Conservation (phyloP, 345 rosid species). For the Murraya paniculata region DNA sequence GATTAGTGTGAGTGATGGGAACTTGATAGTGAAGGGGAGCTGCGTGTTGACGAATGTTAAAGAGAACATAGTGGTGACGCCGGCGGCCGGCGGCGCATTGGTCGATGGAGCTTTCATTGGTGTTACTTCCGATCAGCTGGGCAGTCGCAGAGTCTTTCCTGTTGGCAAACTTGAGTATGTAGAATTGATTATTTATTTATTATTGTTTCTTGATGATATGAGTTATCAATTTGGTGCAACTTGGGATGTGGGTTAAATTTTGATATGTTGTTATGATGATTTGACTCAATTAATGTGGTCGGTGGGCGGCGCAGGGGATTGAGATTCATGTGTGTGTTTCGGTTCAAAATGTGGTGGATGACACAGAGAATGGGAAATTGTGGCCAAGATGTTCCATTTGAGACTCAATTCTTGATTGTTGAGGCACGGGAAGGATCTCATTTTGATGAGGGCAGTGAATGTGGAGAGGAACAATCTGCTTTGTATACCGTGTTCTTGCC, state of each 20-base stretch:
- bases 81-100: conserved; percentile 33
- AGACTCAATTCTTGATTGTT: conserved; percentile 60
- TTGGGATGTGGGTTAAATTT: neutral
- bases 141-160: conserved; percentile 55
- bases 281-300: neutral
- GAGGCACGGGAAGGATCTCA: conserved; percentile 46
- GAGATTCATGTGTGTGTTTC: conserved; percentile 62
- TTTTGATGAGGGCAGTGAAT: conserved; percentile 21
- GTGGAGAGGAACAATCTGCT: conserved; percentile 27
- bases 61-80: conserved; percentile 39
- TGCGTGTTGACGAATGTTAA: conserved; percentile 39
- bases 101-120: conserved; percentile 61
- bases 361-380: conserved; percentile 64
- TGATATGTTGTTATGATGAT: neutral
- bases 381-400: conserved; percentile 59
- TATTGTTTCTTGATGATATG: neutral
- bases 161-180: conserved; percentile 60
- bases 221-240: neutral
- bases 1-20: conserved; percentile 43
- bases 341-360: conserved; percentile 84
- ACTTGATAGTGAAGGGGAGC: conserved; percentile 46
- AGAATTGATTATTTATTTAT: too few relatives aligned
- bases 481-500: conserved; percentile 53
- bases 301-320: conserved; percentile 44
- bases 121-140: conserved; percentile 43